Percentiles rank a stretch among this genome's conserved stretches.
phyloP scores from a whole-genome alignment of 768 basidiomycete species.

The Phylloporus rhodoxanthus region DNA sequence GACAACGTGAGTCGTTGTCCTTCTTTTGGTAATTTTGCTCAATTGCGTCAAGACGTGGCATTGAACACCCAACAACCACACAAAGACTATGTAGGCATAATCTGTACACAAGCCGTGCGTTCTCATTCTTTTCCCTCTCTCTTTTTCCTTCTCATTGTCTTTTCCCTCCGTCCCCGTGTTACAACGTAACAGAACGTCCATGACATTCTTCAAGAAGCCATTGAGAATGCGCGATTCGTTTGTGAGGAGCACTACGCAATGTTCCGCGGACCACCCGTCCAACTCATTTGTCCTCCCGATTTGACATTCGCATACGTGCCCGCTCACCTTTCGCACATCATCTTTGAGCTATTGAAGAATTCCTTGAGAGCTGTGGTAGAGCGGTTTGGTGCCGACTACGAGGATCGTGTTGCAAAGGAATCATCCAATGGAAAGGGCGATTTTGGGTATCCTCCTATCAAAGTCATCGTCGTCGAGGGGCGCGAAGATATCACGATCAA shows the following conservation, averaged over 20 bases:
- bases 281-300: constrained; percentile 86
- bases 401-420: constrained; percentile 35
- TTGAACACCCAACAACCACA: constrained; percentile 90
- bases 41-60: constrained; percentile 65
- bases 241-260: constrained; percentile 96
- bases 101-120: constrained; percentile 85
- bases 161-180: not conserved
- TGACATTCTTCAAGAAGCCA: constrained; percentile 94
- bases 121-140: not conserved
- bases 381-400: constrained; percentile 76
- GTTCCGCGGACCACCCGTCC: constrained; percentile 93
- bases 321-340: constrained; percentile 92
- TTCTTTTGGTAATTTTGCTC: not conserved
- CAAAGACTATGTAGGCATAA: constrained; percentile 91
- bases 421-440: constrained; percentile 1
- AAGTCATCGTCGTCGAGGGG: constrained; percentile 80
- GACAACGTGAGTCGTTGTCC: constrained; percentile 66
- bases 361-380: constrained; percentile 97
- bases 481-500: constrained; percentile 99
- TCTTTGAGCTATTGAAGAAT: constrained; percentile 97
- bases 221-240: constrained; percentile 93
- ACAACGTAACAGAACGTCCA: constrained; percentile 68
- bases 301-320: constrained; percentile 94
- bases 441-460: constrained; percentile 22
- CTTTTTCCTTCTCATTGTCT: not conserved